Evolutionary conservation across 2,329 filamentous ascomycete genomes (phyloP).

Genomic region (Furcasterigmium furcatum): DNA sequence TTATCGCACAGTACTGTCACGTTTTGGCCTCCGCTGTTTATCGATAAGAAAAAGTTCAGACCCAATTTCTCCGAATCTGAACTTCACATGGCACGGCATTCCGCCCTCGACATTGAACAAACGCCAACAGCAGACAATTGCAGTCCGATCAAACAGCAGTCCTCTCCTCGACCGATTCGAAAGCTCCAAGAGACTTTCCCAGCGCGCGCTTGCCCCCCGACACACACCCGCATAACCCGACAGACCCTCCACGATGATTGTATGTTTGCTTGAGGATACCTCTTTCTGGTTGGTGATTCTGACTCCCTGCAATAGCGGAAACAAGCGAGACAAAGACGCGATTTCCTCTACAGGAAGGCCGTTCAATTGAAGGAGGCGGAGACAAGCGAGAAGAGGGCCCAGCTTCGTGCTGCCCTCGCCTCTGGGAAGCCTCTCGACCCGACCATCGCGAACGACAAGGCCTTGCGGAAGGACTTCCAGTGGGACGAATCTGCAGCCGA

Average conservation of each 20-base stretch:
- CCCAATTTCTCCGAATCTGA: no score
- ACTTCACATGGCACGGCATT: no score
- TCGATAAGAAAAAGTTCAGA: no score
- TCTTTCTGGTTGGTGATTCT: conserved; percentile 2
- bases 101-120: no score
- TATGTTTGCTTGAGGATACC: neutral
- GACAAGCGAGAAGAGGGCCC: conserved; percentile 85
- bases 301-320: conserved; percentile 26
- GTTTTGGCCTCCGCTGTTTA: neutral
- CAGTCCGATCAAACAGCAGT: no score
- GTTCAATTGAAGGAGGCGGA: conserved; percentile 87
- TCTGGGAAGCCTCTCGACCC: conserved; percentile 84
- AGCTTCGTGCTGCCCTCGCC: conserved; percentile 81
- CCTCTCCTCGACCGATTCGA: no score
- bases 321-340: conserved; percentile 36
- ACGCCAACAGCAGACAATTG: no score
- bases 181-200: no score
- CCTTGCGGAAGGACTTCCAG: conserved; percentile 81
- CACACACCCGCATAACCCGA: no score
- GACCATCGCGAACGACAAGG: conserved; percentile 80
- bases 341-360: conserved; percentile 82
- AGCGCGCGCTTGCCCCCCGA: no score
- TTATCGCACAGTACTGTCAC: conserved; percentile 5
- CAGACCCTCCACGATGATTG: neutral
- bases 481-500: conserved; percentile 79